Conservation (phyloP, 2,329 filamentous ascomycete genomes). For the Dactylella cylindrospora region DNA sequence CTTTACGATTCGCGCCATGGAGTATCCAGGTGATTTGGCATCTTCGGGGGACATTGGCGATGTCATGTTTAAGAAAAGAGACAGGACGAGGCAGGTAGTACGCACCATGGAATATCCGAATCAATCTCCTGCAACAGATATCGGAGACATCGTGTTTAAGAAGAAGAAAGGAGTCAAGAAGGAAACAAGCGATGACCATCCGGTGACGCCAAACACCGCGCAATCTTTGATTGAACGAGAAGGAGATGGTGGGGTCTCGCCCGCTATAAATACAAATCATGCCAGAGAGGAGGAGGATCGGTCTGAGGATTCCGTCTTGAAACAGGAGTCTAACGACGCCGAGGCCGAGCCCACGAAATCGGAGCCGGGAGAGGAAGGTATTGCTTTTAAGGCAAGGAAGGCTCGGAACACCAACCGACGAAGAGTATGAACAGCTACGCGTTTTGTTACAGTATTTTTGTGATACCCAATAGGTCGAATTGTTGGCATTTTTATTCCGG, state of each 20-base stretch:
- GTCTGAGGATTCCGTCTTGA: constrained; percentile 28
- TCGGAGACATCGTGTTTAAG: constrained; percentile 33
- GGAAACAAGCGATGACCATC: constrained; percentile 47
- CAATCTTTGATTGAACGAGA: constrained; percentile 7
- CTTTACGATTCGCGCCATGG: constrained; percentile 47
- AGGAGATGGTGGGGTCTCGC: constrained; percentile 12
- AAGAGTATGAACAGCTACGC: constrained; percentile 21
- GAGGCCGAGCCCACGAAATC: constrained; percentile 26
- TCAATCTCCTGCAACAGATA: constrained; percentile 20
- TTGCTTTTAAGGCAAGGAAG: constrained; percentile 81
- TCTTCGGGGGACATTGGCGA: constrained; percentile 49
- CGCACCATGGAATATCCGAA: constrained; percentile 49
- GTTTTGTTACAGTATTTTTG: constrained; percentile 1
- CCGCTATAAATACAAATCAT: constrained; percentile 17
- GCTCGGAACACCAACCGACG: constrained; percentile 58
- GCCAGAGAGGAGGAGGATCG: constrained; percentile 46
- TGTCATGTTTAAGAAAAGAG: constrained; percentile 55
- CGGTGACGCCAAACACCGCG: constrained; percentile 49
- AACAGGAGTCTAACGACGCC: constrained; percentile 29
- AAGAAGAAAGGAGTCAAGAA: constrained; percentile 50
- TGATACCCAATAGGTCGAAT: constrained; percentile 16
- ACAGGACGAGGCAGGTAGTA: constrained; percentile 26
- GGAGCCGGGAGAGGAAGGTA: constrained; percentile 52
- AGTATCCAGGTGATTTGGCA: constrained; percentile 50
- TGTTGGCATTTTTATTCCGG: constrained; percentile 15